Percentiles rank a stretch among this genome's conserved stretches.
These are phyloP conservation scores for Nepenthes gracilis DNA, from an alignment of 148 eudicot genomes.

Conservation along the genomic window DNA sequence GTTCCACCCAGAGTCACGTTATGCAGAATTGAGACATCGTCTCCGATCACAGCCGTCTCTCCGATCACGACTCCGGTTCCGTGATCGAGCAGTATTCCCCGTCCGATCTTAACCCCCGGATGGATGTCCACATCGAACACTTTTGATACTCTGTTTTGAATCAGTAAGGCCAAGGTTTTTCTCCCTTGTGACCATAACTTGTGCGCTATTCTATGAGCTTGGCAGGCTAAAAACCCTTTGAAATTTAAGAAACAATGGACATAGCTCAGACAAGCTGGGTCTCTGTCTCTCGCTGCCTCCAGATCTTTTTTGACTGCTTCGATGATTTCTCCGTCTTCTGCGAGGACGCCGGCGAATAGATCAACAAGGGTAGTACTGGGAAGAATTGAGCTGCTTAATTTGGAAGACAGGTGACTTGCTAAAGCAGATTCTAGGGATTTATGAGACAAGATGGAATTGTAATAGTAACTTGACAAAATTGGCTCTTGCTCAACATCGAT, in stretches of 20 bases:
- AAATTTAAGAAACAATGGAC: conserved; percentile 39
- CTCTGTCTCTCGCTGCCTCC: conserved; percentile 31
- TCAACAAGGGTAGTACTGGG: conserved; percentile 10
- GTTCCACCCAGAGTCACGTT: too few relatives aligned
- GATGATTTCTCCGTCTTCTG: conserved; percentile 11
- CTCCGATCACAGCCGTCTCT: too few relatives aligned
- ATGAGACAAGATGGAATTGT: conserved; percentile 18
- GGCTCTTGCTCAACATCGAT: conserved; percentile 23
- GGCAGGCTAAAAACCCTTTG: conserved; percentile 44
- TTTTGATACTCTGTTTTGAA: conserved; percentile 38
- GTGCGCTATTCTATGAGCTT: conserved; percentile 39
- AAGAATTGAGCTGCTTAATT: conserved; percentile 16
- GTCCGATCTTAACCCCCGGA: conserved; percentile 35
- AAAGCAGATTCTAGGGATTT: conserved; percentile 27
- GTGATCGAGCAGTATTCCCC: conserved; percentile 37
- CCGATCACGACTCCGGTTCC: conserved; percentile 49
- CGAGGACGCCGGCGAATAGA: conserved; percentile 12
- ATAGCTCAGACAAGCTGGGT: conserved; percentile 39
- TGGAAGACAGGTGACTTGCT: conserved; percentile 21
- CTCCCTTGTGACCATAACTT: conserved; percentile 23
- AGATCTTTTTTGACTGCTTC: conserved; percentile 24
- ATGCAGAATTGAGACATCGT: too few relatives aligned
- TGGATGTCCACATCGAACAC: conserved; percentile 47
- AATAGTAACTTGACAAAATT: conserved; percentile 17
- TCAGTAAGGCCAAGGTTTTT: conserved; percentile 11